phyloP scores from a whole-genome alignment of 164 flowering plant genomes.

The Brasenia schreberi region DNA sequence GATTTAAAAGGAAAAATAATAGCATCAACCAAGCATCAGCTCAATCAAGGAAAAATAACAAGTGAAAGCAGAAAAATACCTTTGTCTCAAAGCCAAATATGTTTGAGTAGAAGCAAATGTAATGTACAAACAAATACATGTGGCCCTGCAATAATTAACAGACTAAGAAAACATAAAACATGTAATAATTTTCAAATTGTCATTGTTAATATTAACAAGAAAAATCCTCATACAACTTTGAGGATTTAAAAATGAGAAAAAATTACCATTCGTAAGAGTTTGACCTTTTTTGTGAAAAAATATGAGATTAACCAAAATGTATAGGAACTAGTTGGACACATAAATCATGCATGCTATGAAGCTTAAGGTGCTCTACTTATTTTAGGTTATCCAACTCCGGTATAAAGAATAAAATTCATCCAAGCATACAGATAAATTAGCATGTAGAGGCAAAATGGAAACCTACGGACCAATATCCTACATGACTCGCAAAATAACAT shows the following conservation, averaged over 20 bases:
- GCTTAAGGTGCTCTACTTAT: not conserved
- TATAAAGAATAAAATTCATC: not conserved
- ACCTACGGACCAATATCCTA: too few relatives aligned
- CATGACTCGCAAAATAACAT: too few relatives aligned
- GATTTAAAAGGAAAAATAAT: too few relatives aligned
- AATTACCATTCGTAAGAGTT: not conserved
- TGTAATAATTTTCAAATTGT: not conserved
- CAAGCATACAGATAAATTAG: not conserved
- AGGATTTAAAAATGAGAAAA: not conserved
- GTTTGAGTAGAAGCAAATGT: slow-evolving; percentile 89
- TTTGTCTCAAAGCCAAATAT: slow-evolving; percentile 97
- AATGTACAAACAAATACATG: slow-evolving; percentile 73
- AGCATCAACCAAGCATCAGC: not conserved
- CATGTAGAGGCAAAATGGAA: not conserved
- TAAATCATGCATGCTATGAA: not conserved
- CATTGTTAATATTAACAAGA: not conserved
- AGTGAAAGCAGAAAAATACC: slow-evolving; percentile 30
- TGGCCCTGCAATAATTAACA: slow-evolving; percentile 60
- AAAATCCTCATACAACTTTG: not conserved
- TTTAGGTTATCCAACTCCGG: not conserved
- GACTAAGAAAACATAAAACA: not conserved
- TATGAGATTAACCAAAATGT: not conserved
- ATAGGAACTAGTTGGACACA: not conserved
- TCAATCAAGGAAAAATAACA: not conserved
- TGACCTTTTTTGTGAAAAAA: too few relatives aligned